Base-by-base conservation (phyloP, 2,329 filamentous ascomycete species). In the Exophiala sideris region DNA sequence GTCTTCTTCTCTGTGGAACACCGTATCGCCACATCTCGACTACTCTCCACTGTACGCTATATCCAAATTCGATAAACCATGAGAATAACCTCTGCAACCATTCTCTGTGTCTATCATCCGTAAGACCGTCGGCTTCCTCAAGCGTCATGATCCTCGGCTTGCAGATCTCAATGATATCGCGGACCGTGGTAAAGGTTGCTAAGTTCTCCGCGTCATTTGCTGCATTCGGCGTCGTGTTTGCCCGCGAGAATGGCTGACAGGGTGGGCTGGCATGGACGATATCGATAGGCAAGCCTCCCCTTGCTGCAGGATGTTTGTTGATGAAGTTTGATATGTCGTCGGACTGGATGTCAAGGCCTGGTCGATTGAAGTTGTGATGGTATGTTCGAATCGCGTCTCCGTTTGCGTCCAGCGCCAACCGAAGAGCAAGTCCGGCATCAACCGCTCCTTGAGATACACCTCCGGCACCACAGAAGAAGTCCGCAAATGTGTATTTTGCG, bases 251-350 rank as follows among this genome's bases (percentile, higher is more conserved):
- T 2, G 79, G 82, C 61, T 92, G 88, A 52, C 90, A 95, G 0
- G 89, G 89, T 0, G 88, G 88, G 0, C 86, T 90, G 0, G 91
- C 70, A 59, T 95, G 89, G 0, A 89, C 71, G 1, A 92, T 73
- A 61, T 94, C 88, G 0, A 86, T 80, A 73, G 73, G 7, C 10
- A 40, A 50, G 11, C 33, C 47, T 3, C 48, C n/a, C 11, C 9
- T 10, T 6, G 32, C 18, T 7, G 16, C 18, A 24, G 57, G 20
- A 2, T 61, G 38, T 7, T 67, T 68, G 0, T 67, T 68, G 3
- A 75, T 54, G 21, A 76, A 71, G 5, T 76, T 62, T 42, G 79
- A 77, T 0, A 87, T 72, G 0, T 74, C 67, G 0, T 68, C 39
- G 3, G n/a, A 8, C 3, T 60, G 24, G 7, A 36, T 18, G 8